These are phyloP conservation scores for Aureobasidium sp. DNA, from an alignment of 2,329 filamentous ascomycete species.

Conservation along the genomic window DNA sequence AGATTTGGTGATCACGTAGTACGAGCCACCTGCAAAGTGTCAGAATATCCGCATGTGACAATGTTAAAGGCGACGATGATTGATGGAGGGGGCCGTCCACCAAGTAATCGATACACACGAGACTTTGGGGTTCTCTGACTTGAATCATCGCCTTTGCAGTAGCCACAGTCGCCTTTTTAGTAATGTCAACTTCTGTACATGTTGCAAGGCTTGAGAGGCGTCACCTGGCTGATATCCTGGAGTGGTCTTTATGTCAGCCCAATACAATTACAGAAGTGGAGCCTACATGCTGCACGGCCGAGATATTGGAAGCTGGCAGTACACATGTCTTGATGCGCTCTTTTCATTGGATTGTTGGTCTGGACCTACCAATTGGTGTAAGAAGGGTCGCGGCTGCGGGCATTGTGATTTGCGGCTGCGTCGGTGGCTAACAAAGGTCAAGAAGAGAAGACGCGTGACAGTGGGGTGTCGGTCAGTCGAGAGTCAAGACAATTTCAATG, in stretches of 20 bases:
- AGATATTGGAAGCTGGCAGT: neutral
- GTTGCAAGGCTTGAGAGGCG: neutral
- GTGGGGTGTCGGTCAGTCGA: neutral
- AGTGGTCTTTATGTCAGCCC: neutral
- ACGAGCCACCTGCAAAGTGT: slow-evolving; percentile 56
- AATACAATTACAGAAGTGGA: neutral
- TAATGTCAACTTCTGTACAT: neutral
- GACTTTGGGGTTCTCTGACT: slow-evolving; percentile 42
- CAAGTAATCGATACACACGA: slow-evolving; percentile 35
- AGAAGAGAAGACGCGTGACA: neutral
- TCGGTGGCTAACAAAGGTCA: neutral
- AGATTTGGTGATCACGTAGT: slow-evolving; percentile 58
- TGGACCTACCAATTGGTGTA: slow-evolving; percentile 14
- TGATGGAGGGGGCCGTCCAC: neutral
- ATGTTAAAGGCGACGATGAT: neutral
- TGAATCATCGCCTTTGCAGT: slow-evolving; percentile 42
- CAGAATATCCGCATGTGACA: slow-evolving; percentile 15
- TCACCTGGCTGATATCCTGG: slow-evolving; percentile 37
- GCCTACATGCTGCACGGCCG: neutral
- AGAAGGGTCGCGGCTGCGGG: slow-evolving; percentile 4
- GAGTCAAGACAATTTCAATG: neutral
- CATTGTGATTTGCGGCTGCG: slow-evolving; percentile 14
- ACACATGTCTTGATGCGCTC: neutral
- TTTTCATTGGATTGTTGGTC: slow-evolving; percentile 1
- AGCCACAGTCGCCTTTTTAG: slow-evolving; percentile 38